Percentiles rank a stretch among this genome's conserved stretches.
phyloP scores from a whole-genome alignment of 2,329 filamentous ascomycete genomes.

The Sphaceloma murrayae region DNA sequence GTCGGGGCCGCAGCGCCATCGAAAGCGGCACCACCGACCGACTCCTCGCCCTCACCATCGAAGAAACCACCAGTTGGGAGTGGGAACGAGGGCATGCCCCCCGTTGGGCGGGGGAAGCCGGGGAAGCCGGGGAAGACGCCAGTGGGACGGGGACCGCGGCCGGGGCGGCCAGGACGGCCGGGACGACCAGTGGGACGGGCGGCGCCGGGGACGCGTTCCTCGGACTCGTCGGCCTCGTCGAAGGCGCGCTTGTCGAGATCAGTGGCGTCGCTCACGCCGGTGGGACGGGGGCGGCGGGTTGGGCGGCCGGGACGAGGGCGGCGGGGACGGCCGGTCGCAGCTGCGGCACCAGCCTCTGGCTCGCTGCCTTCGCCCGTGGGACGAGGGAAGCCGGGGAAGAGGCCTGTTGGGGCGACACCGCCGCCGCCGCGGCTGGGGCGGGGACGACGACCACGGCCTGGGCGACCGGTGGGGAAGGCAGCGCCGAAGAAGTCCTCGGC shows the following conservation, averaged over 20 bases:
- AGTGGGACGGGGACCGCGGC: not conserved
- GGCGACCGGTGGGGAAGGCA: slow-evolving; percentile 1
- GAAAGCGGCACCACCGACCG: not conserved
- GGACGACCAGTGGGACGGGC: slow-evolving; percentile 9
- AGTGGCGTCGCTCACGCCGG: not conserved
- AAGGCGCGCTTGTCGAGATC: not conserved
- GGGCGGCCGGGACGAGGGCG: not conserved
- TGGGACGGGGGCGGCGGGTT: not conserved
- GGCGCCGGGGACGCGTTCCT: not conserved
- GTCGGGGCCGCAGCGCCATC: too few relatives aligned
- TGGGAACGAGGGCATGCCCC: not conserved
- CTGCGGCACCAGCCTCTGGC: too few relatives aligned
- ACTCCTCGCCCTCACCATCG: not conserved
- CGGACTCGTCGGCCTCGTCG: not conserved
- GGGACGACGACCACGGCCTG: not conserved
- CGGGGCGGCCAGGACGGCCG: not conserved
- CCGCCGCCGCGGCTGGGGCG: not conserved
- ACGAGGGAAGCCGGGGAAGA: not conserved
- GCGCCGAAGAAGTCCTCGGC: not conserved
- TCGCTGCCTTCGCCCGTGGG: not conserved
- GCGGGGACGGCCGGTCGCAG: too few relatives aligned
- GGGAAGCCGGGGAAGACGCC: slow-evolving; percentile 1
- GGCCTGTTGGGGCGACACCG: not conserved
- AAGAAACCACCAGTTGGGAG: not conserved
- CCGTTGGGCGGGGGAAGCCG: slow-evolving; percentile 5